A percentile compares a stretch with the other conserved stretches of the same genome.
Conservation (phyloP, 1,139 yeast species). For the Candida sp. region DNA sequence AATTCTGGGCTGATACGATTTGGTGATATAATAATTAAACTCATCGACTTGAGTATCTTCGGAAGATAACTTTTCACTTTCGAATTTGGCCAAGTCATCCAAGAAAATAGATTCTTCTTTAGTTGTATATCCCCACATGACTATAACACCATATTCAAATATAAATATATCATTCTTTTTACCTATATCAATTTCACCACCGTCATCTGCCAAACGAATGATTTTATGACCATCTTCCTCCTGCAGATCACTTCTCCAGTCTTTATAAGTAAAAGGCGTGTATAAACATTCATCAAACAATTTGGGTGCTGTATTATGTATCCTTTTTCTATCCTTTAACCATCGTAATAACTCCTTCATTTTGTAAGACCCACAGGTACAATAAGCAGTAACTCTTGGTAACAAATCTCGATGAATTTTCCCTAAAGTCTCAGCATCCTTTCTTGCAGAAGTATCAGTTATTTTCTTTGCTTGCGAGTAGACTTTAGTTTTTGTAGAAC, state of each 20-base stretch:
- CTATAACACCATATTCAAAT: conserved; percentile 93
- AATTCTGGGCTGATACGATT: conserved; percentile 90
- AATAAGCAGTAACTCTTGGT: conserved; percentile 93
- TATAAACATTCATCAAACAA: conserved; percentile 91
- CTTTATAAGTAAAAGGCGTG: conserved; percentile 81
- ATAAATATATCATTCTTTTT: conserved; percentile 78
- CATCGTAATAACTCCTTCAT: conserved; percentile 86
- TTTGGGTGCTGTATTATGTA: conserved; percentile 78
- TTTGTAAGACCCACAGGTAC: conserved; percentile 89
- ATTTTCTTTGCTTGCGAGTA: conserved; percentile 83
- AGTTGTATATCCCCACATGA: conserved; percentile 90
- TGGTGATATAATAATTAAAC: conserved; percentile 89
- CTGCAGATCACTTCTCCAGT: conserved; percentile 57
- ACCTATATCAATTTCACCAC: conserved; percentile 88
- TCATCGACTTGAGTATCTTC: conserved; percentile 95
- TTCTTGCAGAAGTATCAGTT: conserved; percentile 87
- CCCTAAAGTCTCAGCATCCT: conserved; percentile 91
- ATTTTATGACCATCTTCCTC: conserved; percentile 36
- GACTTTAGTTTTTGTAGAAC: conserved; percentile 37
- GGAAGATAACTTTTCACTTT: conserved; percentile 81
- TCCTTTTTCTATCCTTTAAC: conserved; percentile 74
- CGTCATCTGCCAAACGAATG: conserved; percentile 83
- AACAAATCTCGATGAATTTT: conserved; percentile 80
- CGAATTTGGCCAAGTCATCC: conserved; percentile 81
- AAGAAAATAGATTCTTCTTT: conserved; percentile 83